phyloP scores from a whole-genome alignment of 371 early-diverging fungal genomes.

The Syncephalis fuscata region DNA sequence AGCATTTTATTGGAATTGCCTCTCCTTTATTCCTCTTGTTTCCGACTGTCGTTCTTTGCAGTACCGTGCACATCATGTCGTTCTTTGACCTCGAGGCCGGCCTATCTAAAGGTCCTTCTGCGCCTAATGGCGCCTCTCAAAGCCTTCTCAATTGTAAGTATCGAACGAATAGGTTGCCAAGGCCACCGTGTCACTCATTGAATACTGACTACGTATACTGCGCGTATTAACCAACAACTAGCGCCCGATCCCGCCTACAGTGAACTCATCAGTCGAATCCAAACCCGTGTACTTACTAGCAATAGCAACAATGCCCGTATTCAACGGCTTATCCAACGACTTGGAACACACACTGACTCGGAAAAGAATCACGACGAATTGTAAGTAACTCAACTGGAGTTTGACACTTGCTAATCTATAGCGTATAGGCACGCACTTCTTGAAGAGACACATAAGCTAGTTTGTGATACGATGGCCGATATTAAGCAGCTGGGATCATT shows the following conservation, averaged over 20 bases:
- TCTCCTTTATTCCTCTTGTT: neutral
- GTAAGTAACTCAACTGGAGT: too few relatives aligned
- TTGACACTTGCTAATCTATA: too few relatives aligned
- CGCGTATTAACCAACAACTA: too few relatives aligned
- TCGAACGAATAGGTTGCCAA: too few relatives aligned
- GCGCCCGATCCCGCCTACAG: slow-evolving; percentile 4
- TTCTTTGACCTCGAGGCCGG: neutral
- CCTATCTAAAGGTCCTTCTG: neutral
- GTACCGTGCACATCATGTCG: neutral
- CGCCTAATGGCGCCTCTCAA: neutral
- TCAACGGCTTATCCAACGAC: too few relatives aligned
- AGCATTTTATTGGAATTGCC: neutral
- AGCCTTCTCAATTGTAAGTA: neutral
- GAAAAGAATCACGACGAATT: too few relatives aligned
- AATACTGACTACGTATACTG: too few relatives aligned
- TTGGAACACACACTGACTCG: too few relatives aligned
- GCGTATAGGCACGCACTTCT: neutral
- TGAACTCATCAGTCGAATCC: slow-evolving; percentile 1
- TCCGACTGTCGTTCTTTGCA: neutral
- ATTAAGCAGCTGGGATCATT: neutral
- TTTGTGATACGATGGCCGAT: neutral
- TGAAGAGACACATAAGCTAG: neutral
- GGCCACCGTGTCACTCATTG: too few relatives aligned
- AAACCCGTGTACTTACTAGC: slow-evolving; percentile 1
- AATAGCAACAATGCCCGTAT: neutral